phyloP scores from a whole-genome alignment of 192 early-diverging fungal species.

The Pilobolus umbonatus region DNA sequence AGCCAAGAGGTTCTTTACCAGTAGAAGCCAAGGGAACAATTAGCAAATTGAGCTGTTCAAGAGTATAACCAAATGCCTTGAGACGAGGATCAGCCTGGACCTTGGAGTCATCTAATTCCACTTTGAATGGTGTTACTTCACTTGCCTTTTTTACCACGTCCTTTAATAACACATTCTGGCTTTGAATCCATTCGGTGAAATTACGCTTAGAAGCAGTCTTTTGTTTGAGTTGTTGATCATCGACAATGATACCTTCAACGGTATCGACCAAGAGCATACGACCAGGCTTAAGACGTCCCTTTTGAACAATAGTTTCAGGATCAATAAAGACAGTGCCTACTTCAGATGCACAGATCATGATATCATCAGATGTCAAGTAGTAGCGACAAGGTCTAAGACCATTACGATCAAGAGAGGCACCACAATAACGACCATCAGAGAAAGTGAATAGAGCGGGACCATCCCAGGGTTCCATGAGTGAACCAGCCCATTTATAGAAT shows the following conservation, averaged over 20 bases:
- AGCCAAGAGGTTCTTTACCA: conserved; percentile 98
- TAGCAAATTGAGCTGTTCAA: conserved; percentile 90
- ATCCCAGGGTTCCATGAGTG: conserved; percentile 98
- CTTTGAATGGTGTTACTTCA: conserved; percentile 20
- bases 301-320: conserved; percentile 73
- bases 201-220: conserved; percentile 63
- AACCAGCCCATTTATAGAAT: conserved; percentile 98
- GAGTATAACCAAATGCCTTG: conserved; percentile 84
- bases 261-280: conserved; percentile 98
- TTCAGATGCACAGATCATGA: conserved; percentile 99
- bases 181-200: conserved; percentile 82
- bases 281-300: conserved; percentile 94
- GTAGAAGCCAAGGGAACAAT: conserved; percentile 80
- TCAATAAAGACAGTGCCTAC: conserved; percentile 88
- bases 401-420: conserved; percentile 95
- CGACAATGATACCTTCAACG: conserved; percentile 80
- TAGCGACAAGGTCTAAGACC: conserved; percentile 96
- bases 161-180: conserved; percentile 73
- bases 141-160: conserved; percentile 46
- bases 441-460: conserved; percentile 98
- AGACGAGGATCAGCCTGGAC: conserved; percentile 75
- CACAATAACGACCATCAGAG: conserved; percentile 94
- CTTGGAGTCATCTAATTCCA: conserved; percentile 51
- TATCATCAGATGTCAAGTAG: conserved; percentile 87
- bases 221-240: conserved; percentile 87